Base-by-base conservation (phyloP, 1,139 yeast genomes). In the Hyphopichia pseudoburtonii region DNA sequence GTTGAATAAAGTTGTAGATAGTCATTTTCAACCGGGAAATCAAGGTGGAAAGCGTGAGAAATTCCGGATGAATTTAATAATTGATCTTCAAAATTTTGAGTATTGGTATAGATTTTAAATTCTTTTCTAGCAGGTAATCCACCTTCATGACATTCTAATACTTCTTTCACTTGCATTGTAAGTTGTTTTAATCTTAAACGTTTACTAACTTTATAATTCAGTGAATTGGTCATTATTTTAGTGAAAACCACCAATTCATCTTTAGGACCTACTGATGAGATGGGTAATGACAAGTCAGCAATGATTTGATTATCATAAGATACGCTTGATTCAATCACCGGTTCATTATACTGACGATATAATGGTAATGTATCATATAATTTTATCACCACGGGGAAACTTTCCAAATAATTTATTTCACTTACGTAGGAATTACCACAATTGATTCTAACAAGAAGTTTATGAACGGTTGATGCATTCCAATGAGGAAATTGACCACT, bases 291-390 rank as follows among this genome's bases (percentile, higher is more conserved):
- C 29, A 72, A 54, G 26, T 76, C 78, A 6, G 66, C 59, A 32
- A 71, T 48, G 4, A 73, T 62, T 42, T 69, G 70, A 16, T 65
- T 62, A 45, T 76, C 79, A 11, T 55, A 48, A 1, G 78, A 64
- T 4, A 62, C 61, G 8, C 56, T 49, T 27, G 60, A 50, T 41
- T 71, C 70, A 38, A 65, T 48, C 25, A 67, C 56, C 14, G 83
- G 75, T 56, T 81, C 72, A 54, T 75, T 62, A 58, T 71, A 69
- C 50, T 76, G 80, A 19, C 81, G 57, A 46, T 76, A 77, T 6
- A 77, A 52, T 2, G 82, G 82, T 25, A 77, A 59, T 2, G 78
- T 65, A 48, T 77, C 82, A 52, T 73, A 78, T 14, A 68, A 48
- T 40, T 73, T 74, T 24, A 78, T 64, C 1, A 72, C 66, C 3